Conservation (phyloP, 2,329 filamentous ascomycete species). For the Trichophyton mentagrophytes region DNA sequence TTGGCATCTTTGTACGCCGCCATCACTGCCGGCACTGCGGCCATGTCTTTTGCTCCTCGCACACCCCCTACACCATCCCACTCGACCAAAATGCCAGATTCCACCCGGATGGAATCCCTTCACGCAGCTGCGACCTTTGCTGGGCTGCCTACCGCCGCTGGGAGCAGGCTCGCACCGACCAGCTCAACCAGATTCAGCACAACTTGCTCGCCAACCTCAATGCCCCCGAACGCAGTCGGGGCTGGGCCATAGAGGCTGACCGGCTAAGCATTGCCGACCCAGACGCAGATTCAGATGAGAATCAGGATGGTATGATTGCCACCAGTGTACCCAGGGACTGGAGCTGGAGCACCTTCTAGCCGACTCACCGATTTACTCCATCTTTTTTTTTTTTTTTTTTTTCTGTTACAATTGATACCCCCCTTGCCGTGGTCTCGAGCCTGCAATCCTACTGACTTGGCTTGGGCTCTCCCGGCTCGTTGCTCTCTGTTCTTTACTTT, state of each 20-base stretch:
- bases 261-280: conserved; percentile 10
- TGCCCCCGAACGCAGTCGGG: conserved; percentile 9
- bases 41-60: conserved; percentile 50
- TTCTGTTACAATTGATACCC: conserved; percentile 5
- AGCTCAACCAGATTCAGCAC: conserved; percentile 40
- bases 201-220: conserved; percentile 22
- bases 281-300: conserved; percentile 12
- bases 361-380: conserved; percentile 5
- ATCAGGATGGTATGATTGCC: conserved; percentile 36
- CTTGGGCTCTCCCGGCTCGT: background rate
- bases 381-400: conserved; percentile 7
- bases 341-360: conserved; percentile 51
- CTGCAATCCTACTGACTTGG: background rate
- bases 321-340: conserved; percentile 45
- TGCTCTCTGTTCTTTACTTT: background rate
- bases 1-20: conserved; percentile 49
- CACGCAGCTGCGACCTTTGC: conserved; percentile 50
- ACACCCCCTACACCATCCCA: conserved; percentile 44
- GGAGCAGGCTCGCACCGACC: conserved; percentile 38
- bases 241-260: conserved; percentile 13
- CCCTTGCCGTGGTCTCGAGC: background rate
- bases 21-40: conserved; percentile 57
- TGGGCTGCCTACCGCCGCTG: conserved; percentile 46
- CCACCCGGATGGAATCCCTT: conserved; percentile 44
- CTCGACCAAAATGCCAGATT: conserved; percentile 53